Evolutionary conservation across 768 basidiomycete genomes (phyloP).

Genomic region (Chalciporus sphaerocephalus): DNA sequence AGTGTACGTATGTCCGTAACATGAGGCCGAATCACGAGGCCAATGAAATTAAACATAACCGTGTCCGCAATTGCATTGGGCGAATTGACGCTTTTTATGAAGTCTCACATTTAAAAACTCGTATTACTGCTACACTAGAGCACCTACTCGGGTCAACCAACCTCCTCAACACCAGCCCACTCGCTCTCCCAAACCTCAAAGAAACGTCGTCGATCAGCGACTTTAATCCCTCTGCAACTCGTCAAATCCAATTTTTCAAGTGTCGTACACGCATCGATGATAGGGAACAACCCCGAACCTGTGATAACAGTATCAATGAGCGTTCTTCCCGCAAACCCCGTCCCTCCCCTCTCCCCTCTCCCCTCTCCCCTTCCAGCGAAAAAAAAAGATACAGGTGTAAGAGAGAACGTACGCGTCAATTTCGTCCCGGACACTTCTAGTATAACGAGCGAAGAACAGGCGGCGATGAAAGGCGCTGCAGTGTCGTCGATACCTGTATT

Average conservation of each 20-base stretch:
- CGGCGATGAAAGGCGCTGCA: constrained; percentile 47
- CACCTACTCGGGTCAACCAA: too few species aligned
- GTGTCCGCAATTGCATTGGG: too few species aligned
- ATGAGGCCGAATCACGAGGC: too few species aligned
- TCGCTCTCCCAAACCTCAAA: constrained; percentile 46
- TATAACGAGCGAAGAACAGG: constrained; percentile 44
- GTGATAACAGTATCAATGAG: not conserved
- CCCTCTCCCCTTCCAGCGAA: not conserved
- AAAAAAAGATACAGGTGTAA: not conserved
- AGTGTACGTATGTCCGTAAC: too few species aligned
- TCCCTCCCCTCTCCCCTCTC: too few species aligned
- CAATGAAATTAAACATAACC: too few species aligned
- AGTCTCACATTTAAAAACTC: too few species aligned
- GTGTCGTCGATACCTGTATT: constrained; percentile 60
- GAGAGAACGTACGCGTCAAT: constrained; percentile 46
- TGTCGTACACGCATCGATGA: constrained; percentile 54
- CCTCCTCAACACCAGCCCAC: constrained; percentile 2
- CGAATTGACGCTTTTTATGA: too few species aligned
- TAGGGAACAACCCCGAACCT: constrained; percentile 52
- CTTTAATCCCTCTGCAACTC: constrained; percentile 58
- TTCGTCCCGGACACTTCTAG: constrained; percentile 57
- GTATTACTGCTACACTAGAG: too few species aligned
- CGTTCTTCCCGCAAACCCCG: too few species aligned
- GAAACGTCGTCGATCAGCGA: constrained; percentile 58
- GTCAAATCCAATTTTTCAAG: constrained; percentile 59